These are phyloP conservation scores for Arxiozyma bovina DNA, from an alignment of 1,139 yeast genomes.

Conservation along the genomic window DNA sequence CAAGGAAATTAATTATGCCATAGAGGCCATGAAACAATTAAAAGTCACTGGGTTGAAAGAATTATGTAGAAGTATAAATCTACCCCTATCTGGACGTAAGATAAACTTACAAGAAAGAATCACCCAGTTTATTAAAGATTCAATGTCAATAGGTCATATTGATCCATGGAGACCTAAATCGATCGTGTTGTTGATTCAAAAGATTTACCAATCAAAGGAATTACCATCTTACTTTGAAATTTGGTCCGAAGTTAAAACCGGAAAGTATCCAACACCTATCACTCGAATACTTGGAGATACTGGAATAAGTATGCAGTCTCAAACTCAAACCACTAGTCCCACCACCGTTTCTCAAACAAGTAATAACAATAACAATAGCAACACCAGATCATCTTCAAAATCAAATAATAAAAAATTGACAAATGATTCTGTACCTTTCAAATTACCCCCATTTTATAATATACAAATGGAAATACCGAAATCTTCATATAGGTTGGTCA, in stretches of 20 bases:
- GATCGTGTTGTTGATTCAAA: slow-evolving; percentile 37
- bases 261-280: slow-evolving; percentile 2
- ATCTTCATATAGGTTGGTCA: slow-evolving; percentile 34
- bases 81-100: slow-evolving; percentile 44
- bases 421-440: slow-evolving; percentile 4
- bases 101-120: slow-evolving; percentile 44
- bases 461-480: slow-evolving; percentile 37
- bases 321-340: neutral
- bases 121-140: slow-evolving; percentile 32
- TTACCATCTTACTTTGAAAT: slow-evolving; percentile 34
- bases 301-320: neutral
- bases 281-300: neutral
- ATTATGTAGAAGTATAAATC: slow-evolving; percentile 39
- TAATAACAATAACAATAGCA: neutral
- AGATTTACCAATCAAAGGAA: slow-evolving; percentile 32
- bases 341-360: too few relatives aligned
- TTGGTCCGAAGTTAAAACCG: slow-evolving; percentile 8
- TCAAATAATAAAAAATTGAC: neutral
- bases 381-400: neutral
- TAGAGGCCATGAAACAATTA: slow-evolving; percentile 19
- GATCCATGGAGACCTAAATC: slow-evolving; percentile 40
- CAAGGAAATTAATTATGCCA: slow-evolving; percentile 20
- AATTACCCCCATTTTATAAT: slow-evolving; percentile 38
- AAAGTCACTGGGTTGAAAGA: slow-evolving; percentile 36
- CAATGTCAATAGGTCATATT: slow-evolving; percentile 29